phyloP scores from a whole-genome alignment of 192 early-diverging fungal genomes.

The Dissophora ornata region DNA sequence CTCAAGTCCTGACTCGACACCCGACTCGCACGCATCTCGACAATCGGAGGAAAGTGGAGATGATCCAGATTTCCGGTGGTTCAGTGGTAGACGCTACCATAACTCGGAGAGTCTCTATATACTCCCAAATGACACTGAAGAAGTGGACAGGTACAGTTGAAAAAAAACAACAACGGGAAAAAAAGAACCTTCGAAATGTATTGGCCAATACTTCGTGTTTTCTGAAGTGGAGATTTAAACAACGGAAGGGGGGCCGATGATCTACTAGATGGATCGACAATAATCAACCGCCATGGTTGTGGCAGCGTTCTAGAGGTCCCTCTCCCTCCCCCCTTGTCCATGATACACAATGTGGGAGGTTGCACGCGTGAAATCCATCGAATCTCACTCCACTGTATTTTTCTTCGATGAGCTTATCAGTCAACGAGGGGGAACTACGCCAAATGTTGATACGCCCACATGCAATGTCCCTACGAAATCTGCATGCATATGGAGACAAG shows the following conservation, averaged over 20 bases:
- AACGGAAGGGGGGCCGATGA: not conserved
- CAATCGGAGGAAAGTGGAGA: constrained; percentile 18
- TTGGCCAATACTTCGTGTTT: too few species aligned
- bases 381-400: constrained; percentile 17
- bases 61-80: constrained; percentile 25
- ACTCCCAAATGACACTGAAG: constrained; percentile 47
- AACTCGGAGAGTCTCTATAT: constrained; percentile 42
- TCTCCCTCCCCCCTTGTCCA: too few species aligned
- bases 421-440: too few species aligned
- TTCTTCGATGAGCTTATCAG: too few species aligned
- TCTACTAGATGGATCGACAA: not conserved
- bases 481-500: too few species aligned
- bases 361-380: constrained; percentile 16
- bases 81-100: constrained; percentile 38
- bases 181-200: not conserved
- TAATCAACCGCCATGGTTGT: too few species aligned
- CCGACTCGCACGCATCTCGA: too few species aligned
- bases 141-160: constrained; percentile 45
- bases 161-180: not conserved
- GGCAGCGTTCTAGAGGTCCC: too few species aligned
- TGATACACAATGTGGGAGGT: too few species aligned
- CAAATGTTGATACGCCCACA: too few species aligned
- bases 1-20: constrained; percentile 20
- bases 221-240: not conserved
- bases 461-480: too few species aligned